Conservation (phyloP, 2,329 filamentous ascomycete species). For the Stromatinia cepivora region DNA sequence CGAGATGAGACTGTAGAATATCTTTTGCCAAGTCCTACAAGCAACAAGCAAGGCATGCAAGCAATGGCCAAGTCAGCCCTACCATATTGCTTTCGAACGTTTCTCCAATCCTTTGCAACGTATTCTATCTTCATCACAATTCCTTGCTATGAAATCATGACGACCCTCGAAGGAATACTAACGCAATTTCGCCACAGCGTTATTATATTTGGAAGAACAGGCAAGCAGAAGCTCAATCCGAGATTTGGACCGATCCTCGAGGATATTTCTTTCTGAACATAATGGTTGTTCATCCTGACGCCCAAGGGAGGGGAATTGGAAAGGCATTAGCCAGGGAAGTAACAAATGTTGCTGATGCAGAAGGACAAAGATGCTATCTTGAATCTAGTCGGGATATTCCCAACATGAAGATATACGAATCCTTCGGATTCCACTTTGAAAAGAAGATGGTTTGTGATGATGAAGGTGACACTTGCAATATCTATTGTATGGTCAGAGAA, state of each 20-base stretch:
- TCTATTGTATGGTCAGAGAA: slow-evolving; percentile 52
- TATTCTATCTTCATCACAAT: not conserved
- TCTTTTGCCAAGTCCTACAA: not conserved
- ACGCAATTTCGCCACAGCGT: slow-evolving; percentile 44
- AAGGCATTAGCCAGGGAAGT: slow-evolving; percentile 64
- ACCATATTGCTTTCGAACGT: not conserved
- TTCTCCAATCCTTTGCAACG: not conserved
- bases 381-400: slow-evolving; percentile 68
- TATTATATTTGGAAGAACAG: slow-evolving; percentile 73
- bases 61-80: slow-evolving; percentile 4
- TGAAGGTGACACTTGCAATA: slow-evolving; percentile 54
- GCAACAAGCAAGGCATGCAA: not conserved
- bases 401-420: slow-evolving; percentile 70
- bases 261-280: slow-evolving; percentile 80
- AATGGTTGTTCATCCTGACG: slow-evolving; percentile 64
- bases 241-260: slow-evolving; percentile 63
- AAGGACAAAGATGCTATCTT: slow-evolving; percentile 66
- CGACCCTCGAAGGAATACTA: not conserved
- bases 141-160: not conserved
- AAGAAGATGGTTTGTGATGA: slow-evolving; percentile 69
- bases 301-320: slow-evolving; percentile 67
- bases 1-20: not conserved
- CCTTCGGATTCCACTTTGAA: slow-evolving; percentile 65
- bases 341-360: slow-evolving; percentile 61
- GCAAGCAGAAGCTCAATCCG: slow-evolving; percentile 60